Evolutionary conservation across 2,329 filamentous ascomycete genomes (phyloP), one percentile per base, ranked within the genome.

Genomic region (Blumeria graminis): DNA sequence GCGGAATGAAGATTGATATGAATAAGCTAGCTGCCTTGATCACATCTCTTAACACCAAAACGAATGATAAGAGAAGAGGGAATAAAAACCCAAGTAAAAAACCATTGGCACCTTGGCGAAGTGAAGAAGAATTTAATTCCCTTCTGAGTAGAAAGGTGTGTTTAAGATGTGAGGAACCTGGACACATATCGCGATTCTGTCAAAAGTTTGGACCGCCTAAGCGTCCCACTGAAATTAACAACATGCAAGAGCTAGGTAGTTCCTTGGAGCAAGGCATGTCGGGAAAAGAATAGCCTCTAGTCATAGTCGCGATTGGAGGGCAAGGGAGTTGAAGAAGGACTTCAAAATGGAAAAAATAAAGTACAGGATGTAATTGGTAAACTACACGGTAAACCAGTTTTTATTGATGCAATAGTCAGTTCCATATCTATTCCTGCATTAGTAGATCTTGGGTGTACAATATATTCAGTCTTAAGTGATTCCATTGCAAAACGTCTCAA

Each of bases 261-360:
- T 39, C 3, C 13, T 34, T 34, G 13, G 33, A 34, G 5, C n/a
- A 52, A 34, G 28, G 35, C 22, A 1, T 33, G 9, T 33, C 14
- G 22, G 48, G 13, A 52, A 52, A 52, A 52, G 48, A 52, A 33
- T 52, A 52, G 14, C 48, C 48, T 52, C 33, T 33, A 52, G 48
- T 11, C 6, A 52, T 10, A 52, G 48, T 52, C 48, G 22, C 22
- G 10, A 33, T 22, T 52, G 48, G 28, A 34, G 33, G 28, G 13
- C 5, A 33, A 34, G 22, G 22, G 33, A 36, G 33, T 52, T 52
- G 14, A 52, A n/a, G n/a, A n/a, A 6, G 3, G 8, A 14, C 13
- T 13, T 6, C 6, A 35, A 36, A 7, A 33, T 11, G n/a, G 22
- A 9, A 9, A 16, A 14, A 14, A 9, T 13, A 13, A 33, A 36